Percentiles rank a stretch among this genome's conserved stretches.
Conservation (phyloP, 768 basidiomycete species). For the Candolleomyces efflorescens region DNA sequence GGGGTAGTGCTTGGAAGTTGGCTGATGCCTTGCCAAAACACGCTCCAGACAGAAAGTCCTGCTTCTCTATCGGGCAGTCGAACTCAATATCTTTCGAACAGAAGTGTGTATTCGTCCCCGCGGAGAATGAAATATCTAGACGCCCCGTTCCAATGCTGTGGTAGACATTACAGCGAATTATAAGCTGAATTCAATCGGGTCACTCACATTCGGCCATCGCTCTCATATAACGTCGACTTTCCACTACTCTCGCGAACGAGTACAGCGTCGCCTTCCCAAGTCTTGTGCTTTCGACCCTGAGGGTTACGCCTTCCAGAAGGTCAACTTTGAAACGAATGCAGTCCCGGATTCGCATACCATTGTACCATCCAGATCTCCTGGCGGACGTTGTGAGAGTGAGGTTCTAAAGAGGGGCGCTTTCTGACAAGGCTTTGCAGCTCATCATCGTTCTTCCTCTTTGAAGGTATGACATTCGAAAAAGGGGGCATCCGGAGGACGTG, state of each 20-base stretch:
- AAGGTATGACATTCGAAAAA: constrained; percentile 23
- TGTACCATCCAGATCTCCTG: constrained; percentile 73
- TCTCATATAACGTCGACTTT: constrained; percentile 52
- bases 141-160: constrained; percentile 43
- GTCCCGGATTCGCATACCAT: constrained; percentile 42
- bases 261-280: constrained; percentile 85
- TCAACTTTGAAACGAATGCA: background rate
- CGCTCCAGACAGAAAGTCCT: constrained; percentile 58
- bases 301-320: constrained; percentile 49
- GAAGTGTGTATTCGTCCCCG: constrained; percentile 33
- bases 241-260: constrained; percentile 41
- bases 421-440: constrained; percentile 18
- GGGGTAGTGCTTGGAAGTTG: constrained; percentile 14
- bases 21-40: constrained; percentile 47
- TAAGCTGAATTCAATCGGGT: too few species aligned
- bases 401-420: constrained; percentile 28
- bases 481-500: constrained; percentile 22
- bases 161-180: background rate
- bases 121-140: constrained; percentile 33
- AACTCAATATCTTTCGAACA: constrained; percentile 63
- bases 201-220: constrained; percentile 61
- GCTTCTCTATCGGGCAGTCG: constrained; percentile 49
- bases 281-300: constrained; percentile 81
- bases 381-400: background rate
- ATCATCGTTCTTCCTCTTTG: constrained; percentile 34